A percentile compares a stretch with the other conserved stretches of the same genome.
phyloP scores from a whole-genome alignment of 495 filamentous ascomycete genomes.

The Bombardia bombarda region DNA sequence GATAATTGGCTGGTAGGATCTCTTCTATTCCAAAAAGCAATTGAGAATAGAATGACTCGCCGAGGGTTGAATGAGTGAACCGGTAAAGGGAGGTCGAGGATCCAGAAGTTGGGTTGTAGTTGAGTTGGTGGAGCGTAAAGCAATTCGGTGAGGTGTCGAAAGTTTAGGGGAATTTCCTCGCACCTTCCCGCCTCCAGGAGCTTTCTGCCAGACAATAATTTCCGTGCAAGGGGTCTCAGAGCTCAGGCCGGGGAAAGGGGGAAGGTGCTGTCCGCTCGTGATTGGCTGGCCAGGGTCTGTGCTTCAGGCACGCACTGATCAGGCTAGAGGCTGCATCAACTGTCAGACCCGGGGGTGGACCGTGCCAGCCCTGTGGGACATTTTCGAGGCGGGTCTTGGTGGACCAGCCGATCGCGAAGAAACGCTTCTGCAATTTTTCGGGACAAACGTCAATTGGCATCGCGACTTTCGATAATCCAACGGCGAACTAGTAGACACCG shows the following conservation, averaged over 20 bases:
- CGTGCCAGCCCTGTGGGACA: slow-evolving; percentile 18
- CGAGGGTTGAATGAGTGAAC: slow-evolving; percentile 5
- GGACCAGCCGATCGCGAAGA: too few relatives aligned
- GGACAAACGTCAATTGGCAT: slow-evolving; percentile 4
- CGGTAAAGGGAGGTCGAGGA: slow-evolving; percentile 3
- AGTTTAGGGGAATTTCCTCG: slow-evolving; percentile 23
- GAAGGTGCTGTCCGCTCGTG: slow-evolving; percentile 24
- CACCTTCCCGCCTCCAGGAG: slow-evolving; percentile 29
- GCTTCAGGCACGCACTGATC: slow-evolving; percentile 23
- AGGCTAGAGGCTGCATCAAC: slow-evolving; percentile 12
- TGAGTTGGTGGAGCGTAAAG: slow-evolving; percentile 16
- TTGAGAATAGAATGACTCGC: slow-evolving; percentile 12
- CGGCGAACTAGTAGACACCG: too few relatives aligned
- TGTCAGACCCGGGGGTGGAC: slow-evolving; percentile 13
- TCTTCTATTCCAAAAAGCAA: slow-evolving; percentile 39
- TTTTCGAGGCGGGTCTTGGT: too few relatives aligned
- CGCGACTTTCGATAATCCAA: slow-evolving; percentile 5
- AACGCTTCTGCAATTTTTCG: too few relatives aligned
- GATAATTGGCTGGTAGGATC: slow-evolving; percentile 12
- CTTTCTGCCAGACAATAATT: slow-evolving; percentile 40
- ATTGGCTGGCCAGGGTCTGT: slow-evolving; percentile 32
- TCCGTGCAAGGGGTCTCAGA: slow-evolving; percentile 31
- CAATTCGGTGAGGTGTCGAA: slow-evolving; percentile 10
- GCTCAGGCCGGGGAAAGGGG: slow-evolving; percentile 34
- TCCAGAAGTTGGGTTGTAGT: slow-evolving; percentile 8